A percentile compares a stretch with the other conserved stretches of the same genome.
These are phyloP conservation scores for Asterella californica DNA, from an alignment of 225 moss, liverwort and hornwort genomes.

Conservation along the genomic window DNA sequence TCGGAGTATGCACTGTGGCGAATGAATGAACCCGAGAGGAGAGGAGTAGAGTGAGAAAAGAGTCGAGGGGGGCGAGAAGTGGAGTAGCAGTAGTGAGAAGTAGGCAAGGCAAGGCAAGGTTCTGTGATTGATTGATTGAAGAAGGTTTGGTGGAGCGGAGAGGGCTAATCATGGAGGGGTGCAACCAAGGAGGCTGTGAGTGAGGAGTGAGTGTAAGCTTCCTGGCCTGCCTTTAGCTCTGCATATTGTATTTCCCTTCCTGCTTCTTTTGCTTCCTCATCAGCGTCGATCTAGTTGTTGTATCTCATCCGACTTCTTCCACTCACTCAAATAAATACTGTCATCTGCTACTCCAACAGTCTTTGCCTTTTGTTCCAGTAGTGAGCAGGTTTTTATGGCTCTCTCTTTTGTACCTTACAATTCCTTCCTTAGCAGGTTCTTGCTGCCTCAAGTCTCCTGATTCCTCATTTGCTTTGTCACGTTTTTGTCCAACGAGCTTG, in stretches of 20 bases:
- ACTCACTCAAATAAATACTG: neutral
- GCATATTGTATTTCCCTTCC: neutral
- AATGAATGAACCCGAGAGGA: slow-evolving; percentile 6
- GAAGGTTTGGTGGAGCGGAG: slow-evolving; percentile 7
- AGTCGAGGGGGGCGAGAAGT: slow-evolving; percentile 4
- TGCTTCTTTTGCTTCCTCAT: neutral
- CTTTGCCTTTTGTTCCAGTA: neutral
- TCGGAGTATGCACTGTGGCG: neutral
- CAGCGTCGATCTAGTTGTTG: neutral
- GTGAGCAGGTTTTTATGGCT: neutral
- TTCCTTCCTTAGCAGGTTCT: slow-evolving; percentile 18
- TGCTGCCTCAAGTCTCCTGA: slow-evolving; percentile 5
- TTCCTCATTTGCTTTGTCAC: neutral
- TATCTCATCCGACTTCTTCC: neutral
- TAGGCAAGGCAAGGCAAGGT: slow-evolving; percentile 8
- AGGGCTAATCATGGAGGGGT: slow-evolving; percentile 35
- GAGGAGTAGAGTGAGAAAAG: slow-evolving; percentile 7
- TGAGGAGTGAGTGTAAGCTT: slow-evolving; percentile 33
- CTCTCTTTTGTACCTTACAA: neutral
- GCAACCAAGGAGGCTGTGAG: slow-evolving; percentile 36
- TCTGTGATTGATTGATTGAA: slow-evolving; percentile 8
- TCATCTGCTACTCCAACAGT: neutral
- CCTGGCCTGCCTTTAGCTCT: slow-evolving; percentile 9
- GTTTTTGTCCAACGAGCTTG: neutral
- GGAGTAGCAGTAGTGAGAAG: neutral